Base-by-base conservation (phyloP, 2,329 filamentous ascomycete species). In the Pseudogymnoascus sp. region DNA sequence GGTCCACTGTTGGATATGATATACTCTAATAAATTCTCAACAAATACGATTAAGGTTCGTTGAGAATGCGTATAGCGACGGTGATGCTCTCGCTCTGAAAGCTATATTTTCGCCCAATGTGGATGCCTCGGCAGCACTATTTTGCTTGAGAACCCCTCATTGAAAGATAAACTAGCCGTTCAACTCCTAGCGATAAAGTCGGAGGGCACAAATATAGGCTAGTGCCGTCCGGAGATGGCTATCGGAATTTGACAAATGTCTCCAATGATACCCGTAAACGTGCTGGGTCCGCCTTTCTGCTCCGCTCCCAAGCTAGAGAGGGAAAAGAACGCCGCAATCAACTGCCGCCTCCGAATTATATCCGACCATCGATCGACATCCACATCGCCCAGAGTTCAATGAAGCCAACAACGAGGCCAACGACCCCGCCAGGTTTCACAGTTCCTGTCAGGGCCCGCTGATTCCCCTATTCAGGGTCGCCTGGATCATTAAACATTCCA, bases 231-330 rank as follows among this genome's bases (percentile, higher is more conserved):
- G 47, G 47, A 31, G 47, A 16, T 53, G 47, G 26, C 47, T 31
- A 53, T 53, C 47, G 47, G 47, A 31, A 53, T 53, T 53, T 31
- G 26, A 31, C 10, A 29, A 53, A 53, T 31, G 47, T 56, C 47
- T 53, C 47, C 26, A 56, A 26, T 19, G 47, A 56, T 19, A 31
- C 47, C 47, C 47, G 47, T 56, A 56, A 56, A 56, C 47, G 47
- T 56, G 47, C 47, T 33, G 47, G 47, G 33, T 56, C 47, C 47
- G 47, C 47, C 26, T 53, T 53, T 31, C 10, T 53, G 47, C 47
- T 53, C 47, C 47, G 47, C 47, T 56, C 47, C n/a, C 10, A 16
- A 16, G 16, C 47, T 33, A 31, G n/a, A 56, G 29, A 16, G 8
- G 26, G 47, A 33, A 33, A 26, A 56, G 26, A 56, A 7, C 19